Percentiles rank a stretch among this genome's conserved stretches.
phyloP scores from a whole-genome alignment of 2,329 filamentous ascomycete genomes.

The Arthrobotrys sinensis region DNA sequence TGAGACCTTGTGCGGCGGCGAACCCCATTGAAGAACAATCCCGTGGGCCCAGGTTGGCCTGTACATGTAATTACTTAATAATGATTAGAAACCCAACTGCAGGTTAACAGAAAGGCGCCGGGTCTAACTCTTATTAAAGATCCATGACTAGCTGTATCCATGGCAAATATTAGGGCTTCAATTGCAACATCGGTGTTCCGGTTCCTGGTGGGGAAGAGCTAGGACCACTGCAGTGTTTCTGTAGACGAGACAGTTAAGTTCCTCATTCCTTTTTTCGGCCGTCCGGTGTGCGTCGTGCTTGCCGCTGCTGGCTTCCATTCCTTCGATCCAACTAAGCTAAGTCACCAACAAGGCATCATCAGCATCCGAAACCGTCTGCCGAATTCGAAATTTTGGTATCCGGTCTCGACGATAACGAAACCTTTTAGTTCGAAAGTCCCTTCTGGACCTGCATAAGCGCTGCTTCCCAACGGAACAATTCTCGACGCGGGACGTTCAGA shows the following conservation, averaged over 20 bases:
- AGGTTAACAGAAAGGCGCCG: background rate
- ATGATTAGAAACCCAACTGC: conserved; percentile 33
- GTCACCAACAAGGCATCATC: background rate
- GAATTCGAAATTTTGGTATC: conserved; percentile 27
- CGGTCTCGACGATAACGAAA: conserved; percentile 3
- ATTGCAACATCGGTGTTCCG: conserved; percentile 42
- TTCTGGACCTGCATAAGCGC: conserved; percentile 48
- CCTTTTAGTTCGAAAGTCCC: conserved; percentile 15
- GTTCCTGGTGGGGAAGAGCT: conserved; percentile 47
- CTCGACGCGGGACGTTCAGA: background rate
- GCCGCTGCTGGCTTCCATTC: conserved; percentile 32
- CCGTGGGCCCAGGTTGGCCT: conserved; percentile 1
- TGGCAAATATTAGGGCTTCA: conserved; percentile 27
- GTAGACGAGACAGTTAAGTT: conserved; percentile 11
- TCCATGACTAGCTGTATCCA: background rate
- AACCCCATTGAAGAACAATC: conserved; percentile 17
- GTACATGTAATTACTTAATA: conserved; percentile 39
- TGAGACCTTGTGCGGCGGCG: conserved; percentile 22
- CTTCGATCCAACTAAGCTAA: conserved; percentile 4
- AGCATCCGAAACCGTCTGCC: conserved; percentile 61
- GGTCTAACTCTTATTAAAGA: background rate
- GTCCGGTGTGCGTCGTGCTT: conserved; percentile 10
- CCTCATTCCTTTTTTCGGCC: background rate
- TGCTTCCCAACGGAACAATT: conserved; percentile 2
- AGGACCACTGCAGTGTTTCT: conserved; percentile 9